phyloP scores from a whole-genome alignment of 768 basidiomycete genomes.

The Calocera cornea region DNA sequence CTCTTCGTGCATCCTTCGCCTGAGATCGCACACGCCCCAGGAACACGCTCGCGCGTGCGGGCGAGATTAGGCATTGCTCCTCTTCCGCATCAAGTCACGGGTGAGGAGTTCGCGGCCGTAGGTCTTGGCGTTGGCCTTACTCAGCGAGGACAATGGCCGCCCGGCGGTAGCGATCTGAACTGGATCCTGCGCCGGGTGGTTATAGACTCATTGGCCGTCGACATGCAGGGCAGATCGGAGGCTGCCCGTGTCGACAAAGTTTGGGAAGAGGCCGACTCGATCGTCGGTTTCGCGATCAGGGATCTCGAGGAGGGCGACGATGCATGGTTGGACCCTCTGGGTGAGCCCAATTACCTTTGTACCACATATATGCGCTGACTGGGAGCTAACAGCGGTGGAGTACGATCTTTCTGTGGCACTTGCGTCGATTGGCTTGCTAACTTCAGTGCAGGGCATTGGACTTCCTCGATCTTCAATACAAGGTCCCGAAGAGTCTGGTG shows the following conservation, averaged over 20 bases:
- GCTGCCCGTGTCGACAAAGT: slow-evolving; percentile 13
- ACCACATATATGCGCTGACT: neutral
- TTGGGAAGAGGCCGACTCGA: slow-evolving; percentile 24
- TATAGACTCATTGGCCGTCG: slow-evolving; percentile 53
- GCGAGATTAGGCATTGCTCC: slow-evolving; percentile 20
- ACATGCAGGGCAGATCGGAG: neutral
- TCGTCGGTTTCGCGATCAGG: slow-evolving; percentile 68
- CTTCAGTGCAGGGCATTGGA: slow-evolving; percentile 52
- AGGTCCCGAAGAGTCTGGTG: slow-evolving; percentile 65
- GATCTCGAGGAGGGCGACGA: slow-evolving; percentile 43
- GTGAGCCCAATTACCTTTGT: slow-evolving; percentile 33
- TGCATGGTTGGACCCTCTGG: slow-evolving; percentile 67
- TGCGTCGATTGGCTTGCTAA: neutral
- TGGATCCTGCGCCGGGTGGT: slow-evolving; percentile 75
- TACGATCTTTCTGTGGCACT: slow-evolving; percentile 20
- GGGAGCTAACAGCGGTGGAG: slow-evolving; percentile 32
- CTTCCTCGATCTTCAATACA: slow-evolving; percentile 82
- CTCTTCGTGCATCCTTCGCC: slow-evolving; percentile 51
- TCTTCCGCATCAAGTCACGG: slow-evolving; percentile 3
- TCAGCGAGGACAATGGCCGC: slow-evolving; percentile 70
- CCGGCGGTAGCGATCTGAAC: slow-evolving; percentile 70
- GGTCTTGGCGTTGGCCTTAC: slow-evolving; percentile 63
- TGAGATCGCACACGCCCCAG: slow-evolving; percentile 25
- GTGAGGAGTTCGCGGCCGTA: slow-evolving; percentile 22
- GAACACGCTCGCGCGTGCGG: slow-evolving; percentile 20